Evolutionary conservation across 1,139 yeast genomes (phyloP).

Genomic region (Lodderomyces jiufengensis): DNA sequence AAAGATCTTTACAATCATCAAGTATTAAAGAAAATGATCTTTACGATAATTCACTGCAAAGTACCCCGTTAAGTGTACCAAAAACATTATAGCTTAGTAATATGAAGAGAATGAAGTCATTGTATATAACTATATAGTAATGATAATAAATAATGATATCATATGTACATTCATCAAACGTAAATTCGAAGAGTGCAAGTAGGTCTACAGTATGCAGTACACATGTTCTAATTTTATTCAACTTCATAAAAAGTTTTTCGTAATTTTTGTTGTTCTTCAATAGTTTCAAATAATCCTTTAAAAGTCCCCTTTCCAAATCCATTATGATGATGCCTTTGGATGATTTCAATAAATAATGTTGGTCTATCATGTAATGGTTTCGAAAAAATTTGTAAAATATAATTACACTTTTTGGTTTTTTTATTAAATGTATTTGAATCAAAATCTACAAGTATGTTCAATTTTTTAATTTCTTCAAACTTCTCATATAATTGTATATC

Average conservation of each 20-base stretch:
- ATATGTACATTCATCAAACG: no score
- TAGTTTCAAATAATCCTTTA: conserved; percentile 72
- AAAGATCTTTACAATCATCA: conserved; percentile 8
- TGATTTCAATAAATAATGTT: conserved; percentile 74
- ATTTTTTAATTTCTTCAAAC: conserved; percentile 31
- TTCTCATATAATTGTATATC: conserved; percentile 46
- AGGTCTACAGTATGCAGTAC: no score
- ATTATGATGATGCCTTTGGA: conserved; percentile 72
- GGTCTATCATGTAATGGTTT: conserved; percentile 77
- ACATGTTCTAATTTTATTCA: background rate
- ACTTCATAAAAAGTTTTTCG: conserved; percentile 43
- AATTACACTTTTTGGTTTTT: conserved; percentile 43
- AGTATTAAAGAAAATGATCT: conserved; percentile 10
- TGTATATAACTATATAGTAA: no score
- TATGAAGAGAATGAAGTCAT: no score
- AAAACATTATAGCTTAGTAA: conserved; percentile 7
- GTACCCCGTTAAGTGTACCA: conserved; percentile 10
- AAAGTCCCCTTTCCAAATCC: conserved; percentile 91
- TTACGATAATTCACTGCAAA: conserved; percentile 9
- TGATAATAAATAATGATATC: no score
- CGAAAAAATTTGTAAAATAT: conserved; percentile 74
- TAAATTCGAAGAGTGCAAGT: no score
- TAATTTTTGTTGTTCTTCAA: conserved; percentile 58
- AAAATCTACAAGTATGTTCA: conserved; percentile 68
- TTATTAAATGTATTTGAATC: conserved; percentile 45